Percentiles rank a stretch among this genome's conserved stretches.
Conservation (phyloP, 1,284 basidiomycete genomes). For the Cutaneotrichosporon dermatis region DNA sequence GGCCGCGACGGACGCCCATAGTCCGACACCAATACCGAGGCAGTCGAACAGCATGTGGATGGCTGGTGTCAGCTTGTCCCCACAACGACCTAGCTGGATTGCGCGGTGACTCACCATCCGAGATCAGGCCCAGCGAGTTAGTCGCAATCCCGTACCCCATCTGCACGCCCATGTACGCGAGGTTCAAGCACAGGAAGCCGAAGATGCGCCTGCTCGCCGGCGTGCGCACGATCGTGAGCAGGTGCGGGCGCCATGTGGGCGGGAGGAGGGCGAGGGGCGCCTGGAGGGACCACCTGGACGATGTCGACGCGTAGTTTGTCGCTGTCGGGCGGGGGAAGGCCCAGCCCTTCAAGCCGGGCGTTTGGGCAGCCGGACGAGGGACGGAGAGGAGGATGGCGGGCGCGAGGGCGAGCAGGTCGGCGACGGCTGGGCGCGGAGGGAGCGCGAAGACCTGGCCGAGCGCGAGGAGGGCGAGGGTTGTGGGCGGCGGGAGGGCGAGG, state of each 20-base stretch:
- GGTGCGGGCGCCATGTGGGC: constrained; percentile 57
- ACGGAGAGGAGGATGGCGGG: constrained; percentile 3
- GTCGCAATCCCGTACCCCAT: constrained; percentile 97
- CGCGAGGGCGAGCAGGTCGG: constrained; percentile 29
- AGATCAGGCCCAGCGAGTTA: constrained; percentile 92
- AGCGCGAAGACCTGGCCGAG: constrained; percentile 39
- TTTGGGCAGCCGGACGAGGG: background rate
- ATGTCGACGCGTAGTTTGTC: background rate
- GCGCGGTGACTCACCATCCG: constrained; percentile 66
- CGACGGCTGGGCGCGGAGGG: constrained; percentile 25
- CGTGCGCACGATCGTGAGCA: constrained; percentile 84
- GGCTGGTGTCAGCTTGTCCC: constrained; percentile 54
- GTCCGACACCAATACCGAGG: constrained; percentile 90
- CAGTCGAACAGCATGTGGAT: constrained; percentile 99
- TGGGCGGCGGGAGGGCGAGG: constrained; percentile 8
- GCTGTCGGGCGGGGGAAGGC: background rate
- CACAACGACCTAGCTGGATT: too few species aligned
- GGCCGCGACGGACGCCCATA: constrained; percentile 95
- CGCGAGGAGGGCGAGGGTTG: constrained; percentile 13
- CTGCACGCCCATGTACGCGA: constrained; percentile 93
- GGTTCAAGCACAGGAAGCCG: constrained; percentile 90
- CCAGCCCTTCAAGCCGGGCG: background rate
- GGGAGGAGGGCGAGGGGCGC: constrained; percentile 22
- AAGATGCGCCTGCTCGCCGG: constrained; percentile 92
- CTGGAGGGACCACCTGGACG: background rate